Evolutionary conservation across 2,329 filamentous ascomycete species (phyloP).

Genomic region (Fusarium xyrophilum): DNA sequence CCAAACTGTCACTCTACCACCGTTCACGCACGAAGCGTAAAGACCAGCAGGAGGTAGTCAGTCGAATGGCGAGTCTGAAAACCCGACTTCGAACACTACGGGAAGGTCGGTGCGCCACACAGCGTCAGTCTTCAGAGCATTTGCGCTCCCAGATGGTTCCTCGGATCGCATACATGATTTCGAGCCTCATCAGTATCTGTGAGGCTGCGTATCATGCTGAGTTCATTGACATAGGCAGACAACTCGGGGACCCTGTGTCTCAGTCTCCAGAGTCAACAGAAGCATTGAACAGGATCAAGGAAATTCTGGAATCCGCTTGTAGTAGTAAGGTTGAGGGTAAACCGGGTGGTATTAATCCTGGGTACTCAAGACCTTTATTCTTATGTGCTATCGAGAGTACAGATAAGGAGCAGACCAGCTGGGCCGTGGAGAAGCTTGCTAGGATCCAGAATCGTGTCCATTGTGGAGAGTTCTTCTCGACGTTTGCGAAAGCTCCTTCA

Average conservation of each 20-base stretch:
- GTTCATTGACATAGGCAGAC: background rate
- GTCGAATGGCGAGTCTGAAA: background rate
- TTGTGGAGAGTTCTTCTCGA: background rate
- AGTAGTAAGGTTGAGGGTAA: no score
- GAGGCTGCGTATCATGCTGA: background rate
- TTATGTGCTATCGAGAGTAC: background rate
- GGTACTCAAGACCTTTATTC: background rate
- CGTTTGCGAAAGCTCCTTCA: background rate
- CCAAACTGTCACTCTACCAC: background rate
- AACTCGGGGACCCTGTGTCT: background rate
- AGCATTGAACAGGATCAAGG: background rate
- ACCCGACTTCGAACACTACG: background rate
- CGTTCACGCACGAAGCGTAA: background rate
- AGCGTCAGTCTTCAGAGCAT: background rate
- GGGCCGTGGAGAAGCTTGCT: background rate
- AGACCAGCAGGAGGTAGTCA: background rate
- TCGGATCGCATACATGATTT: background rate
- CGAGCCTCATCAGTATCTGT: background rate
- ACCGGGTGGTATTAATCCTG: no score
- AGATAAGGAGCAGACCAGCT: background rate
- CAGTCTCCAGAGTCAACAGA: background rate
- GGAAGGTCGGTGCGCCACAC: background rate
- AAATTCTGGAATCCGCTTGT: no score
- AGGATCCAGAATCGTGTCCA: background rate
- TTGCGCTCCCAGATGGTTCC: background rate